Base-by-base conservation (phyloP, 371 early-diverging fungal species). In the Capillidium heterosporum region DNA sequence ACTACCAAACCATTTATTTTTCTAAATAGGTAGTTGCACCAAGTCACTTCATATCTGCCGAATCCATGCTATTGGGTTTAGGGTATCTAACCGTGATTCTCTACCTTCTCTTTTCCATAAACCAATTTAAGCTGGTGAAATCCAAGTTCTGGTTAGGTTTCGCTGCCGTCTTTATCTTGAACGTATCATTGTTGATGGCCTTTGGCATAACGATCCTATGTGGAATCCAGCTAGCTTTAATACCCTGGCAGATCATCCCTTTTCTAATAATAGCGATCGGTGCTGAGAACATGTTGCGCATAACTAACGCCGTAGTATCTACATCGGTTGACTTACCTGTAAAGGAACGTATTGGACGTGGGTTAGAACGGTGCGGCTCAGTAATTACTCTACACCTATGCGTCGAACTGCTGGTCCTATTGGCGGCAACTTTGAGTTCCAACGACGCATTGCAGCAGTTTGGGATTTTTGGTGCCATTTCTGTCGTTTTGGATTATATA, bases 131-230 rank as follows among this genome's bases (percentile, higher is more conserved):
- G 64, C 66, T 78, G 31, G 77, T 87, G 35, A 82, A 81, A 59
- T 83, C 83, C 41, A 82, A 80, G 56, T 76, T 78, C 59, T 81
- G 79, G 11, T 65, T 84, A 4, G 81, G 80, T 0, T 64, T 80
- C 32, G 75, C 79, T 7, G 79, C 80, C 2, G 72, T 84, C 1
- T 61, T 68, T 44, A 76, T 70, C 60, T 69, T 76, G 27, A 65
- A 73, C 65, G 71, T 67, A 27, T 72, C 76, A 0, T 43, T 77
- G 28, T 49, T 70, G 24, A 71, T 75, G 71, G 67, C 76, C 13
- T 68, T 80, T 56, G 77, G 79, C 21, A 58, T 75, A 28, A 75
- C 72, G 32, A 61, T 68, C 21, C 61, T 72, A 39, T 66, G 72
- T 62, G 74, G 72, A 3, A 65, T 76, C 10, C 65, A 67, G 10